Evolutionary conservation across 257 asterid genomes (phyloP), one percentile per base, ranked within the genome.

Genomic region (Jasminum sambac): DNA sequence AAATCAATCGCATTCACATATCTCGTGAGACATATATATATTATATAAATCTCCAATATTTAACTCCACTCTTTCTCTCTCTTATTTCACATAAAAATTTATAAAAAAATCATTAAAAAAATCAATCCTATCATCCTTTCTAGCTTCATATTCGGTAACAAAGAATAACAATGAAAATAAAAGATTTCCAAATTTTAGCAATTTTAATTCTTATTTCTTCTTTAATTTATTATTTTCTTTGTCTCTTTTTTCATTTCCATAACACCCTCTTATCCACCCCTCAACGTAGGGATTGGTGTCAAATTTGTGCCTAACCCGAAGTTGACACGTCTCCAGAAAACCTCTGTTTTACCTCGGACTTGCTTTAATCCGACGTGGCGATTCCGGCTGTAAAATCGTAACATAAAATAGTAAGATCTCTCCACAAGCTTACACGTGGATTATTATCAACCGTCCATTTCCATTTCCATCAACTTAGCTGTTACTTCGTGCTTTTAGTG

Each of bases 401-500:
- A 67, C 25, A 38, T 1, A 36, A 8, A 14, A 5, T 0, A 2
- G 2, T 24, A 63, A 43, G 24, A 38, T 50, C 25, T 50, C 12
- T 0, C 11, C 12, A 37, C 42, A 41, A 26, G 26, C 6, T 21
- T 43, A 67, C 78, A 67, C 57, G 60, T 67, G 34, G 17, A 0
- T 67, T 40, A 23, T 70, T 77, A 58, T 30, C 8, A 11, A 39
- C 78, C 85, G 65, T 69, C 13, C 17, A 61, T 48, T n/a, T n/a
- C n/a, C n/a, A n/a, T n/a, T 72, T 30, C 24, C 19, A 57, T 59
- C 62, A 11, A 52, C 60, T 59, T 73, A 74, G 86, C 77, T 81
- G 84, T 74, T 79, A 23, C 58, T 72, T 79, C 79, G 80, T 84
- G 87, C 82, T 63, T 34, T 74, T 25, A 73, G 76, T 79, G 82